Base-by-base conservation (phyloP, 805 yeast genomes). In the Ogataea paradorogensis region DNA sequence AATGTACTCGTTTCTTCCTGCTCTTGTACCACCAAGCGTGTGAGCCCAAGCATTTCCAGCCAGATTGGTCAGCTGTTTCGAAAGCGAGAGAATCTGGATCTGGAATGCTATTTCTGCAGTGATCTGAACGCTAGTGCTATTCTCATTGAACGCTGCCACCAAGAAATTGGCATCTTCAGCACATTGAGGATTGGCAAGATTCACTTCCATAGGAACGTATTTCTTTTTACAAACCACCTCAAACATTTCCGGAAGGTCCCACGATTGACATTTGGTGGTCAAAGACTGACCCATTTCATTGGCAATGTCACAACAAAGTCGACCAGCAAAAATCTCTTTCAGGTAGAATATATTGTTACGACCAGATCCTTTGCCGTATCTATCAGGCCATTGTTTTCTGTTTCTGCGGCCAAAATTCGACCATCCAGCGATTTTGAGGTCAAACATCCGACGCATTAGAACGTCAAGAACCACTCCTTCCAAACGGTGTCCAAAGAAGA, bases 31-130 rank as follows among this genome's bases (percentile, higher is more conserved):
- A 36, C 88, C 82, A 35, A 93, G 70, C 1, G 99, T 93, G 47
- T 87, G 89, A 1, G 95, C 76, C 99, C 99, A 93, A 0, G 96
- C 91, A 61, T 93, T 93, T 53, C 99, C 99, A 1, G 98, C 97
- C 46, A 93, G 70, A 50, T 83, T 84, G 1, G 99, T 93, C 55
- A 93, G 70, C 56, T 90, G 96, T 52, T 87, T 87, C 0, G 98
- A 85, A 38, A 93, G 70, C 2, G 97, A 87, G 38, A 93, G 65
- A 43, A 93, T 82, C 63, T 93, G 98, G 40, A 81, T 78, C 47
- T 83, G 72, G 57, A 89, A 80, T 0, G 96, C 89, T 41, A 93
- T 69, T 40, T 84, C 84, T 2, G 89, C 86, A 13, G 87, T 71
- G 33, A 84, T 80, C 44, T 74, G 68, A 8, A 91, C 85, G 54